A percentile compares a stretch with the other conserved stretches of the same genome.
phyloP scores from a whole-genome alignment of 495 filamentous ascomycete species.

The Oidiodendron maius region DNA sequence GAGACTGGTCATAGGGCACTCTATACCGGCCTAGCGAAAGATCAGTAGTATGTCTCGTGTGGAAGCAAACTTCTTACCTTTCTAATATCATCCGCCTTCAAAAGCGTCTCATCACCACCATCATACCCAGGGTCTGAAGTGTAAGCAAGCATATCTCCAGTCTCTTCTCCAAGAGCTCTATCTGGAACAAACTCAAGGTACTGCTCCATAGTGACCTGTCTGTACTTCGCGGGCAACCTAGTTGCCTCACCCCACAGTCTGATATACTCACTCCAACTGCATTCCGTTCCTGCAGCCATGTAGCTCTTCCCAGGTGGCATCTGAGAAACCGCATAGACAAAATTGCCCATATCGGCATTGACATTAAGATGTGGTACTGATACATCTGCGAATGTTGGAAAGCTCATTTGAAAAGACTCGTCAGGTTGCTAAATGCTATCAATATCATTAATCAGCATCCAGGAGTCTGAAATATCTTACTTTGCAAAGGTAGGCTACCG shows the following conservation, averaged over 20 bases:
- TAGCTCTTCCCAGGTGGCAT: neutral
- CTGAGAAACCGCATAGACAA: constrained; percentile 1
- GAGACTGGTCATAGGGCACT: neutral
- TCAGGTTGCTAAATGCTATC: constrained; percentile 22
- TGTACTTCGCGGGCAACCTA: neutral
- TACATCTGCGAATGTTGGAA: constrained; percentile 26
- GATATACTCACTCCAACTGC: constrained; percentile 1
- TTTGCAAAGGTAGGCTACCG: constrained; percentile 31
- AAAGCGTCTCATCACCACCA: constrained; percentile 28
- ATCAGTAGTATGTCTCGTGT: too few relatives aligned
- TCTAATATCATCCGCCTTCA: constrained; percentile 33
- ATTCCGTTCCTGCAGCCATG: neutral
- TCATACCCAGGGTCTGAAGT: constrained; percentile 29
- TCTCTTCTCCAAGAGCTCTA: constrained; percentile 15
- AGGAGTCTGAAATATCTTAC: constrained; percentile 15
- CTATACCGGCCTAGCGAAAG: neutral
- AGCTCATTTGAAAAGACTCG: constrained; percentile 32
- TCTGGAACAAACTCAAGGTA: constrained; percentile 31
- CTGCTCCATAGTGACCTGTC: constrained; percentile 1
- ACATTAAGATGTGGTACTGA: neutral
- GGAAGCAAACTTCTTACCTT: constrained; percentile 25
- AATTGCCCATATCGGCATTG: constrained; percentile 1
- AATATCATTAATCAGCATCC: neutral
- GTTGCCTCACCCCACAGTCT: neutral
- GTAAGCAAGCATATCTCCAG: constrained; percentile 24